A percentile compares a stretch with the other conserved stretches of the same genome.
These are phyloP conservation scores for Blumeria hordei DNA, from an alignment of 2,329 filamentous ascomycete genomes.

Conservation along the genomic window DNA sequence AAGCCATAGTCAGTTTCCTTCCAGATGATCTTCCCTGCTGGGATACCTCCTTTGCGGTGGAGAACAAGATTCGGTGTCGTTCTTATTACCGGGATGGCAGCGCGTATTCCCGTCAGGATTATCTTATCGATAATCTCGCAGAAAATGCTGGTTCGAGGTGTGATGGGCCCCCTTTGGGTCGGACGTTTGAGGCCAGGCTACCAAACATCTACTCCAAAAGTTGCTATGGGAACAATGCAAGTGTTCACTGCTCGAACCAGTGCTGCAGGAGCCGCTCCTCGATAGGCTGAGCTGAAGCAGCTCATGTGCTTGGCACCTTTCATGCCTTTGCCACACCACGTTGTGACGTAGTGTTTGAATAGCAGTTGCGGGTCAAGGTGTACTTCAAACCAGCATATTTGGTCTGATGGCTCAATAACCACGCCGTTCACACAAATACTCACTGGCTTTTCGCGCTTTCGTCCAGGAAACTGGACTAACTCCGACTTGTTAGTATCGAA, in stretches of 20 bases:
- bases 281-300: neutral
- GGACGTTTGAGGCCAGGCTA: neutral
- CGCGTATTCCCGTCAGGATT: no score
- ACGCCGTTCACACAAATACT: no score
- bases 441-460: no score
- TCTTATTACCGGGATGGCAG: no score
- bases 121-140: neutral
- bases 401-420: no score
- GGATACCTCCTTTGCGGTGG: no score
- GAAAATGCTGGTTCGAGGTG: neutral
- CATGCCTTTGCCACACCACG: neutral
- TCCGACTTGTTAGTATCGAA: no score
- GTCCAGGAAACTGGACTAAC: no score
- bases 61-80: no score
- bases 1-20: no score
- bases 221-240: neutral
- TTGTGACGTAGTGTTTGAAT: neutral
- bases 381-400: neutral
- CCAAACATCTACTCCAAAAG: neutral
- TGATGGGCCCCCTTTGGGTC: neutral
- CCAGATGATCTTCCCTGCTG: no score
- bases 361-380: neutral
- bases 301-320: neutral
- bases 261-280: neutral
- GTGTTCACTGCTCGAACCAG: neutral